A percentile compares a stretch with the other conserved stretches of the same genome.
These are phyloP conservation scores for Naganishia vaughanmartiniae DNA, from an alignment of 768 basidiomycete genomes.

Conservation along the genomic window DNA sequence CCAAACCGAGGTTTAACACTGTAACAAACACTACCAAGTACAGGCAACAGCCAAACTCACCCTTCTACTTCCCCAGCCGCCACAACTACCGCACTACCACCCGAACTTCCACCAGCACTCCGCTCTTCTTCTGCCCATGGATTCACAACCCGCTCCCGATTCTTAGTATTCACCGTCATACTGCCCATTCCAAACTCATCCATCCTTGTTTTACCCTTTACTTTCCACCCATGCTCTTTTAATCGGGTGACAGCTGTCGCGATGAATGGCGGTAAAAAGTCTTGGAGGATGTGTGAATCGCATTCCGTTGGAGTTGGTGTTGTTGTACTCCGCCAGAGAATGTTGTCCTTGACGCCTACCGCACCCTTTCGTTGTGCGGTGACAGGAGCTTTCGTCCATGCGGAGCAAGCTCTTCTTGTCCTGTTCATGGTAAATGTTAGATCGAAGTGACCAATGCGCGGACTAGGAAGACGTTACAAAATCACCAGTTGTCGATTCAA, in stretches of 20 bases:
- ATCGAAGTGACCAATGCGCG: too few relatives aligned
- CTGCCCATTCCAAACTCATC: conserved; percentile 98
- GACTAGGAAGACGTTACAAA: too few relatives aligned
- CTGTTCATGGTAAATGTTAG: not conserved
- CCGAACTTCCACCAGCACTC: conserved; percentile 88
- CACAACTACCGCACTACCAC: conserved; percentile 91
- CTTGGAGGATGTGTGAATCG: conserved; percentile 71
- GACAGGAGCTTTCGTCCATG: not conserved
- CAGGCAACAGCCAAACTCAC: too few relatives aligned
- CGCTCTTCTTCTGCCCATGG: conserved; percentile 60
- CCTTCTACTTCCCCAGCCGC: conserved; percentile 76
- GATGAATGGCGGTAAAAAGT: conserved; percentile 75
- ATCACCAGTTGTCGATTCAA: too few relatives aligned
- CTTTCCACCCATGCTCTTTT: conserved; percentile 59
- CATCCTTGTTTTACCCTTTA: conserved; percentile 87
- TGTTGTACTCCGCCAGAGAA: conserved; percentile 65
- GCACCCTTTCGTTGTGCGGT: too few relatives aligned
- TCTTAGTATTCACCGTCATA: conserved; percentile 75
- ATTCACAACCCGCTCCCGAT: conserved; percentile 74
- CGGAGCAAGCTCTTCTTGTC: not conserved
- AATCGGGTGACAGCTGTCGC: conserved; percentile 76
- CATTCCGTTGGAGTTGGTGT: conserved; percentile 60
- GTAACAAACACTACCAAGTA: not conserved
- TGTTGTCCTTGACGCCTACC: conserved; percentile 84
- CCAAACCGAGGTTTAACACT: not conserved